Percentiles rank a stretch among this genome's conserved stretches.
Evolutionary conservation across 2,329 filamentous ascomycete species (phyloP).

Genomic region (Penicillium sp.): DNA sequence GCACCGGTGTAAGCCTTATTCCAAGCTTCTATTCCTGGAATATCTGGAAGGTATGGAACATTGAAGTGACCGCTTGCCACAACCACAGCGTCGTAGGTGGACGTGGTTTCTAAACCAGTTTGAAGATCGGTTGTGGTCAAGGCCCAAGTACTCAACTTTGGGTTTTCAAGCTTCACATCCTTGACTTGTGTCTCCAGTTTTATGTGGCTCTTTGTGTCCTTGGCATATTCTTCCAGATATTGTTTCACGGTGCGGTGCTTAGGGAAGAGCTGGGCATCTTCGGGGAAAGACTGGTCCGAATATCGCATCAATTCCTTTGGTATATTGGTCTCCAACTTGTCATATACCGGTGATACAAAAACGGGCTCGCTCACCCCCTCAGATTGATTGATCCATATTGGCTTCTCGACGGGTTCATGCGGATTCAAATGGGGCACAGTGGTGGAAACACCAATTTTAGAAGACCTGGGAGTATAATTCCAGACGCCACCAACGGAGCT

Average conservation of each 20-base stretch:
- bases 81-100: conserved; percentile 71
- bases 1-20: conserved; percentile 57
- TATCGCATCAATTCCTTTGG: conserved; percentile 78
- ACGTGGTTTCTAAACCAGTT: conserved; percentile 41
- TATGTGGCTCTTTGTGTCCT: conserved; percentile 66
- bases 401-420: conserved; percentile 61
- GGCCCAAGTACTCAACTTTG: conserved; percentile 55
- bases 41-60: conserved; percentile 65
- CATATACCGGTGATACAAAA: conserved; percentile 83
- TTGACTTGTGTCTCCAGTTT: conserved; percentile 69
- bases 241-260: conserved; percentile 66
- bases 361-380: conserved; percentile 46
- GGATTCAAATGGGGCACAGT: conserved; percentile 68
- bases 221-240: conserved; percentile 72
- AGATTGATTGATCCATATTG: conserved; percentile 49
- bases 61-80: conserved; percentile 75
- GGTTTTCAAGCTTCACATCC: conserved; percentile 51
- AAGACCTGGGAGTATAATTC: conserved; percentile 66
- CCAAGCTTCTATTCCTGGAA: conserved; percentile 61
- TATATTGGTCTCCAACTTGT: conserved; percentile 81
- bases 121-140: conserved; percentile 56
- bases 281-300: conserved; percentile 66
- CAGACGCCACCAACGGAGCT: conserved; percentile 76
- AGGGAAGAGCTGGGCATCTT: conserved; percentile 70
- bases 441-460: conserved; percentile 44